phyloP scores from a whole-genome alignment of 2,329 filamentous ascomycete genomes.

The Aspergillus ochraceus region DNA sequence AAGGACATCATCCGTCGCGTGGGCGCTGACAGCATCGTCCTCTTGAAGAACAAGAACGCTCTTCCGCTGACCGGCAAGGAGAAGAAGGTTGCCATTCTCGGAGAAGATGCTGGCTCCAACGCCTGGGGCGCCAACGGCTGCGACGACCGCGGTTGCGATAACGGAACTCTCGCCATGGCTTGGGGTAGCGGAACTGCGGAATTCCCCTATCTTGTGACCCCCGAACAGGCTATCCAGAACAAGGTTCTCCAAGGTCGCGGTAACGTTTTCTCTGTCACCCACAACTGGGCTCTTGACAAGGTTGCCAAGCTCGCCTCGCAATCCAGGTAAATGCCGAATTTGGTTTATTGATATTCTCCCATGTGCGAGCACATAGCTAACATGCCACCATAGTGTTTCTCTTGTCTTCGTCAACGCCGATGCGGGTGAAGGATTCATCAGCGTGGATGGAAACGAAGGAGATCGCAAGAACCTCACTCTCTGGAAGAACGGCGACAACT shows the following conservation, averaged over 20 bases:
- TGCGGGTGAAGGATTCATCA: conserved; percentile 83
- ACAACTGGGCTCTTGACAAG: conserved; percentile 57
- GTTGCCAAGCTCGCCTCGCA: conserved; percentile 53
- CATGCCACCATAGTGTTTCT: conserved; percentile 39
- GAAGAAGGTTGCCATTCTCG: conserved; percentile 73
- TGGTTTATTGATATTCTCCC: no score
- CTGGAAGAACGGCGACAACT: conserved; percentile 76
- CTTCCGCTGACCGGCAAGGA: conserved; percentile 76
- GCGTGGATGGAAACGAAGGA: conserved; percentile 77
- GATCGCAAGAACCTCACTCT: conserved; percentile 91
- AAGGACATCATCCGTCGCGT: conserved; percentile 70
- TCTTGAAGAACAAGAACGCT: conserved; percentile 79
- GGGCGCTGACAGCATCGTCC: conserved; percentile 76
- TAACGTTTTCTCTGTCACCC: conserved; percentile 60
- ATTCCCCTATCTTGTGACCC: conserved; percentile 64
- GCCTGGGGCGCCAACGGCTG: conserved; percentile 77
- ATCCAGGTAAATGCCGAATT: conserved; percentile 32
- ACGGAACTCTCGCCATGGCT: conserved; percentile 63
- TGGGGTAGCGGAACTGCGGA: conserved; percentile 62
- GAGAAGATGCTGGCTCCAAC: conserved; percentile 78
- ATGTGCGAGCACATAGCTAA: not conserved
- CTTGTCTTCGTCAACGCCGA: conserved; percentile 90
- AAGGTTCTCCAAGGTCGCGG: conserved; percentile 66
- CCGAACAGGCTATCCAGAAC: conserved; percentile 64
- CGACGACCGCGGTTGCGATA: conserved; percentile 62